Evolutionary conservation across 306 rosid genomes (phyloP).

Genomic region (Parietaria judaica): DNA sequence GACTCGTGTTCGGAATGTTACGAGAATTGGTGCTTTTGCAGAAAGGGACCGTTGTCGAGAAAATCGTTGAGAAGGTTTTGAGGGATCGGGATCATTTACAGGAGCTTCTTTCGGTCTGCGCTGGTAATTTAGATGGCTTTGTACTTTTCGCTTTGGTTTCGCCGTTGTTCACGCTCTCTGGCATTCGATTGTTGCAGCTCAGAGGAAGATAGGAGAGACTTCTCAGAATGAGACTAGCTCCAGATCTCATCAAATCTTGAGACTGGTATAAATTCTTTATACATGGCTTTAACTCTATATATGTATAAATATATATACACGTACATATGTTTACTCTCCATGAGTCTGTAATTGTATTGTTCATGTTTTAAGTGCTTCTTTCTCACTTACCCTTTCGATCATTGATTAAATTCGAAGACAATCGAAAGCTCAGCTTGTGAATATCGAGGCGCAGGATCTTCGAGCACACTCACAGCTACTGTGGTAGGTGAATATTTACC

Average conservation of each 20-base stretch:
- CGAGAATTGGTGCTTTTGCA: constrained; percentile 17
- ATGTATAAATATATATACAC: background rate
- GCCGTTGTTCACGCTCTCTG: background rate
- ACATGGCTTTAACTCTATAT: background rate
- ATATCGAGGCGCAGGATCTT: constrained; percentile 25
- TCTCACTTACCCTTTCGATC: background rate
- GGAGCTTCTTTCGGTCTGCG: constrained; percentile 56
- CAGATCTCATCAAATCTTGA: constrained; percentile 90
- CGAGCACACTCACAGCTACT: constrained; percentile 56
- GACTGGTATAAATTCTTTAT: constrained; percentile 45
- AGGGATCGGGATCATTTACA: constrained; percentile 48
- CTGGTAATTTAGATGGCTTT: constrained; percentile 35
- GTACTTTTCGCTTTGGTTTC: background rate
- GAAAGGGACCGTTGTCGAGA: constrained; percentile 85
- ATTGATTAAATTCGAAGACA: constrained; percentile 42
- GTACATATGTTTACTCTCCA: too few relatives aligned
- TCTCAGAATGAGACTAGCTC: constrained; percentile 85
- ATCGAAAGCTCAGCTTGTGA: constrained; percentile 62
- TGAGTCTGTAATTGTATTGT: too few relatives aligned
- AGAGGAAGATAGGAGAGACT: constrained; percentile 87
- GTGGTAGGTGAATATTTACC: constrained; percentile 47
- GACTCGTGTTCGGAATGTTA: too few relatives aligned
- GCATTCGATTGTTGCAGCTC: constrained; percentile 40
- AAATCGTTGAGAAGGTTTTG: constrained; percentile 65
- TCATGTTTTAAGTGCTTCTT: background rate